These are phyloP conservation scores for Bifiguratus adelaidae DNA, from an alignment of 192 early-diverging fungal species.

Conservation along the genomic window DNA sequence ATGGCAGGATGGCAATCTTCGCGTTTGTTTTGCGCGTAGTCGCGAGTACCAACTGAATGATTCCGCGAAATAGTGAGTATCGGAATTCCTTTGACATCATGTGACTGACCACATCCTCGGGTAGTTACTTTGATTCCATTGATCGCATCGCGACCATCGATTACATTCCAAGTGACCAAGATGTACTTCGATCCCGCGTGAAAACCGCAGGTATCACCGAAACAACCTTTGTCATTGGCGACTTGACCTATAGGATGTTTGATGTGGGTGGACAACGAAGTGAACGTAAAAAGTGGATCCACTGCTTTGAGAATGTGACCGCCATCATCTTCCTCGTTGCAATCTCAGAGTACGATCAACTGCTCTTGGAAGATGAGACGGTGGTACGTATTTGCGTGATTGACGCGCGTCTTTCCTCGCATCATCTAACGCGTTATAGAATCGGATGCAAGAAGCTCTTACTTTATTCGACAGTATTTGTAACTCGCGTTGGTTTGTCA, in stretches of 20 bases:
- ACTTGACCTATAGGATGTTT: constrained; percentile 91
- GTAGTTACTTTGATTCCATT: constrained; percentile 91
- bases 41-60: constrained; percentile 96
- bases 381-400: constrained; percentile 39
- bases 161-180: constrained; percentile 90
- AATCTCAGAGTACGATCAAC: constrained; percentile 93
- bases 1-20: constrained; percentile 79
- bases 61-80: constrained; percentile 80
- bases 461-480: constrained; percentile 97
- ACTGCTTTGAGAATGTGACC: constrained; percentile 96
- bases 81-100: background rate
- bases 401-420: background rate
- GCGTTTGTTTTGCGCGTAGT: constrained; percentile 67
- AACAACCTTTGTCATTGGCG: constrained; percentile 83
- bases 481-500: constrained; percentile 94
- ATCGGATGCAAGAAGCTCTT: constrained; percentile 93
- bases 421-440: constrained; percentile 25
- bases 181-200: constrained; percentile 92
- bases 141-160: constrained; percentile 70
- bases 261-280: constrained; percentile 98
- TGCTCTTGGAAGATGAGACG: constrained; percentile 90
- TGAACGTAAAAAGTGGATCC: constrained; percentile 99
- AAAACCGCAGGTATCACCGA: constrained; percentile 98
- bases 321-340: constrained; percentile 94
- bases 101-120: background rate